phyloP scores from a whole-genome alignment of 768 basidiomycete genomes.

The Lactarius tabidus region DNA sequence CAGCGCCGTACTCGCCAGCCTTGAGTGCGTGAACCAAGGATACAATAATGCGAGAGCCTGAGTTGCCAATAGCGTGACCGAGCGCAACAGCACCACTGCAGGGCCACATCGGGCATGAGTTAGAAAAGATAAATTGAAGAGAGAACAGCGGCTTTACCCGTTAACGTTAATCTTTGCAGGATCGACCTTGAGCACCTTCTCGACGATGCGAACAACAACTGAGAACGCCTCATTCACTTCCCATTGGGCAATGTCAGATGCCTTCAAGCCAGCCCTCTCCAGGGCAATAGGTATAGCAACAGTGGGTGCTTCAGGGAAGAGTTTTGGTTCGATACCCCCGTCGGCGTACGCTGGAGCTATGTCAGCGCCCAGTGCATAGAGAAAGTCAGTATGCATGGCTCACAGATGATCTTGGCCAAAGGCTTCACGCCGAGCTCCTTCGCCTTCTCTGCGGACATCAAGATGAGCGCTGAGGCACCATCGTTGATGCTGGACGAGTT shows the following conservation, averaged over 20 bases:
- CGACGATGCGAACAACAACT: conserved; percentile 84
- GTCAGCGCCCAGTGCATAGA: conserved; percentile 4
- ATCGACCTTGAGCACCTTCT: conserved; percentile 82
- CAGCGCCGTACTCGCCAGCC: conserved; percentile 89
- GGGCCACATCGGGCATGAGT: conserved; percentile 6
- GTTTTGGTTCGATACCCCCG: conserved; percentile 92
- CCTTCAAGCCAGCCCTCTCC: conserved; percentile 75
- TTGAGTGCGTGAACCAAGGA: conserved; percentile 90
- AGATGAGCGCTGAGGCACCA: conserved; percentile 91
- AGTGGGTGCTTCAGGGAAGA: conserved; percentile 95
- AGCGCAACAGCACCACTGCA: conserved; percentile 92
- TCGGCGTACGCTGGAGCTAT: conserved; percentile 80
- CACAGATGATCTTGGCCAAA: conserved; percentile 91
- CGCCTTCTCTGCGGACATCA: conserved; percentile 92
- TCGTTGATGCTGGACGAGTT: conserved; percentile 95
- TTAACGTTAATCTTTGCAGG: conserved; percentile 86
- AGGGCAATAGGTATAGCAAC: conserved; percentile 86
- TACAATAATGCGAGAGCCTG: conserved; percentile 91
- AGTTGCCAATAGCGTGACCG: conserved; percentile 95
- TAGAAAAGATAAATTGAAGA: conserved; percentile 6
- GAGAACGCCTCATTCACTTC: conserved; percentile 99
- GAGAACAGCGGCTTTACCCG: conserved; percentile 50
- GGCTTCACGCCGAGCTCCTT: conserved; percentile 88
- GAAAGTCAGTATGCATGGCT: conserved; percentile 33
- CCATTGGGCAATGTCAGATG: conserved; percentile 84